phyloP scores from a whole-genome alignment of 345 rosid species.

The Lepidium africanum region DNA sequence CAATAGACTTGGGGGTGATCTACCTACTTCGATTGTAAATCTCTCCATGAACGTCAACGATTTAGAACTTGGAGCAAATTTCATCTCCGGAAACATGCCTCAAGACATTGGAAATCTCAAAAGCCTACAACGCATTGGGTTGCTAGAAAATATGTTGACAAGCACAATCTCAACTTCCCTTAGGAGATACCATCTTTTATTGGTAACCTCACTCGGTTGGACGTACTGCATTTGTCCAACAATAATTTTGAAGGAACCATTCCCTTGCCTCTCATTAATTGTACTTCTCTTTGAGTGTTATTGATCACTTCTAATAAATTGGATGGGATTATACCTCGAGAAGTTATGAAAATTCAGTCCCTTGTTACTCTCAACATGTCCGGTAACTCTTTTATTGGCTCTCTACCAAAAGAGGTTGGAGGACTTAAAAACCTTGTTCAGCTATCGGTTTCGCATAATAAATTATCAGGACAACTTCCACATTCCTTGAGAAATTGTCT shows the following conservation, averaged over 20 bases:
- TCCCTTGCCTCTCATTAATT: background rate
- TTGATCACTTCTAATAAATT: background rate
- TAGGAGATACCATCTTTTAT: background rate
- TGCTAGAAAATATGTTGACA: background rate
- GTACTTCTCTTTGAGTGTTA: background rate
- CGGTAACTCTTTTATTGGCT: no score
- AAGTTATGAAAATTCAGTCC: no score
- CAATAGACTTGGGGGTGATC: background rate
- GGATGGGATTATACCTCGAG: no score
- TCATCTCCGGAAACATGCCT: no score
- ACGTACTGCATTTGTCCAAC: background rate
- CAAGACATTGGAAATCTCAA: no score
- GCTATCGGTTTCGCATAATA: no score
- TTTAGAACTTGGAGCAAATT: background rate
- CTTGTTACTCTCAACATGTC: no score
- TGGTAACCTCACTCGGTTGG: background rate
- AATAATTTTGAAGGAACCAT: background rate
- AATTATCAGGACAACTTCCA: no score
- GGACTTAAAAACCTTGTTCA: no score
- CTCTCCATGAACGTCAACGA: background rate
- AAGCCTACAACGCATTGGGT: background rate
- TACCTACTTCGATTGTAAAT: background rate
- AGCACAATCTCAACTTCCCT: background rate
- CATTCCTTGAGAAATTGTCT: no score
- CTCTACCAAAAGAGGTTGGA: no score